Conservation (phyloP, 441 rosid species). For the Capsella rubella region DNA sequence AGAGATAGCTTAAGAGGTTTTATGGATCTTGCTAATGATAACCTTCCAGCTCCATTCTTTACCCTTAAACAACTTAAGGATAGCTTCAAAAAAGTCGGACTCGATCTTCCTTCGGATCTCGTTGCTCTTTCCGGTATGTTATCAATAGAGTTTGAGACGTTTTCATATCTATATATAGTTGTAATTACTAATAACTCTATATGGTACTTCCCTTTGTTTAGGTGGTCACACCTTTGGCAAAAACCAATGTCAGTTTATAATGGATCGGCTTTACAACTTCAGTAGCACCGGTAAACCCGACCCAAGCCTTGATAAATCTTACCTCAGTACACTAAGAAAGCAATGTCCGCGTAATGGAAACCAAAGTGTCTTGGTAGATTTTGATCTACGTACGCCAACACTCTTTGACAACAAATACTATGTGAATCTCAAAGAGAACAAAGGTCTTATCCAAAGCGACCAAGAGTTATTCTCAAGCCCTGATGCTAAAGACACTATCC, state of each 20-base stretch:
- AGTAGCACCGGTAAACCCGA: neutral
- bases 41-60: constrained; percentile 47
- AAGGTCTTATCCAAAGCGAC: constrained; percentile 62
- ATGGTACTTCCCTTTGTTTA: neutral
- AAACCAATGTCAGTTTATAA: constrained; percentile 7
- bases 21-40: constrained; percentile 47
- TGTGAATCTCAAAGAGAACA: constrained; percentile 49
- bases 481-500: constrained; percentile 43
- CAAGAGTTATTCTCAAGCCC: constrained; percentile 50
- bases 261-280: constrained; percentile 3
- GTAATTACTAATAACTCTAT: neutral
- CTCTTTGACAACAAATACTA: constrained; percentile 45
- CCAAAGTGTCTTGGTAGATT: neutral
- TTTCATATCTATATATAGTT: neutral
- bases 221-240: constrained; percentile 6
- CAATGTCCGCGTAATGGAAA: neutral
- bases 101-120: constrained; percentile 52
- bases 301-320: constrained; percentile 46
- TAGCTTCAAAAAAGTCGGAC: constrained; percentile 56
- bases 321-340: neutral
- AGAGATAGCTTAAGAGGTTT: constrained; percentile 56
- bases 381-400: constrained; percentile 2
- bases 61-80: constrained; percentile 42
- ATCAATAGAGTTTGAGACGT: neutral
- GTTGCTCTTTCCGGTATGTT: constrained; percentile 69